These are phyloP conservation scores for Cicer arietinum DNA, from an alignment of 306 rosid genomes.

Conservation along the genomic window DNA sequence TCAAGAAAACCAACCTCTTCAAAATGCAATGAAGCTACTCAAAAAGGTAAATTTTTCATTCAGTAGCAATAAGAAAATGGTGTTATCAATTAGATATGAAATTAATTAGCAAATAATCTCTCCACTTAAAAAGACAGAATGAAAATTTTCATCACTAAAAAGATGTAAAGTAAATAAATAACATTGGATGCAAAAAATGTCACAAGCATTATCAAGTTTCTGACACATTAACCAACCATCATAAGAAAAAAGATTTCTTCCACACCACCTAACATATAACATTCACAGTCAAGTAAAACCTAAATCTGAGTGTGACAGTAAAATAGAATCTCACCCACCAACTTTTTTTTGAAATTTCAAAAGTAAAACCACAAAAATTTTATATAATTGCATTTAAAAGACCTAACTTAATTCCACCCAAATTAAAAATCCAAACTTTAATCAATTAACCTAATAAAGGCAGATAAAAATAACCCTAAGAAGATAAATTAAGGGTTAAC, in stretches of 20 bases:
- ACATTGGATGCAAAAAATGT: constrained; percentile 37
- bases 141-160: background rate
- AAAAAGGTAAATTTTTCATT: constrained; percentile 30
- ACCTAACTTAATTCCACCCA: constrained; percentile 28
- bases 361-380: background rate
- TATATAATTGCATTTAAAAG: background rate
- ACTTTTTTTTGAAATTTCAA: background rate
- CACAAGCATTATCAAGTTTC: constrained; percentile 44
- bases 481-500: background rate
- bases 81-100: constrained; percentile 20
- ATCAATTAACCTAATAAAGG: constrained; percentile 34
- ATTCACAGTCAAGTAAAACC: constrained; percentile 62
- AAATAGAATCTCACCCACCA: constrained; percentile 41
- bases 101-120: constrained; percentile 37
- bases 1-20: constrained; percentile 38
- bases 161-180: background rate
- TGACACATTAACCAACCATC: constrained; percentile 64
- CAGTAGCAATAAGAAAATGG: background rate
- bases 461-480: constrained; percentile 2
- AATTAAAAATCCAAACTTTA: constrained; percentile 5
- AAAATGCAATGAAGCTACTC: constrained; percentile 39
- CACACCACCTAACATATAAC: constrained; percentile 43
- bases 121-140: background rate
- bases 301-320: constrained; percentile 53
- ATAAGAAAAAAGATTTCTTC: constrained; percentile 40